phyloP scores from a whole-genome alignment of 208 protist genomes.

The Porcisia deanei region DNA sequence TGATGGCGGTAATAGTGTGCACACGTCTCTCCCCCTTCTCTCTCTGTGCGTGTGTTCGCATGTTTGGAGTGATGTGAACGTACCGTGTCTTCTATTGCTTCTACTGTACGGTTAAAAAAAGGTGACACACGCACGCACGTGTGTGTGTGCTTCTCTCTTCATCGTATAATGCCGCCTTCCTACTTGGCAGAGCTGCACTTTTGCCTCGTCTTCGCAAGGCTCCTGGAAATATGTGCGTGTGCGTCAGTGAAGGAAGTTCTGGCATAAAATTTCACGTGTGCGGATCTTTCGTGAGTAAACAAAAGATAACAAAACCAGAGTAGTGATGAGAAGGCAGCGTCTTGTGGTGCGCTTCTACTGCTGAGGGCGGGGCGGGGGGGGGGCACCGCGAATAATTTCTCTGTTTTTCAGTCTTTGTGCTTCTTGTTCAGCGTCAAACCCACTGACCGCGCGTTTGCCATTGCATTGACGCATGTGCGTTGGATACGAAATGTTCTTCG shows the following conservation, averaged over 20 bases:
- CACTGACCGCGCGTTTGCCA: background rate
- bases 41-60: conserved; percentile 1
- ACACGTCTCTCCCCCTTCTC: background rate
- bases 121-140: background rate
- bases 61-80: background rate
- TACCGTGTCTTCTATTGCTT: background rate
- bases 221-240: background rate
- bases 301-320: background rate
- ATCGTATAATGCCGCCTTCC: background rate
- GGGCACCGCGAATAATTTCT: background rate
- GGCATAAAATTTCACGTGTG: background rate
- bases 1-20: background rate
- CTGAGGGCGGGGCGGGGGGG: background rate
- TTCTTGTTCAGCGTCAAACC: background rate
- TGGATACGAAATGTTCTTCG: background rate
- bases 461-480: background rate
- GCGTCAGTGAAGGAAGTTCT: background rate
- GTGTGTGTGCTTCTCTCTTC: background rate
- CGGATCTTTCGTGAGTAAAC: background rate
- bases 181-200: background rate
- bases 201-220: background rate
- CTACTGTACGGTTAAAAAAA: background rate
- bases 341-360: background rate
- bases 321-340: background rate
- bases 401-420: background rate